These are phyloP conservation scores for Colletotrichum higginsianum DNA, from an alignment of 2,329 filamentous ascomycete genomes.

Conservation along the genomic window DNA sequence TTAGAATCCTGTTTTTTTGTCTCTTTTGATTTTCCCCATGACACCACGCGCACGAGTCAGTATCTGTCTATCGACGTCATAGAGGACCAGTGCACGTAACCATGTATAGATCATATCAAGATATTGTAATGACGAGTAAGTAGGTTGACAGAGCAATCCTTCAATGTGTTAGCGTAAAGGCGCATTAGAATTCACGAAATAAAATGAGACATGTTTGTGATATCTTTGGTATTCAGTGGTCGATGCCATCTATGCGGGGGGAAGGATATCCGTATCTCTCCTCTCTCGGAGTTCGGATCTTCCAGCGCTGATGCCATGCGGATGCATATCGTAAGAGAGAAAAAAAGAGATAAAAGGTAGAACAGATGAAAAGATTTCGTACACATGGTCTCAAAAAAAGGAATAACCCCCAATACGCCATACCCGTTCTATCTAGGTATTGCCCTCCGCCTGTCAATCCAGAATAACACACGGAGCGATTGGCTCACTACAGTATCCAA, in stretches of 20 bases:
- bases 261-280: constrained; percentile 4
- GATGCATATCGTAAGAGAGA: neutral
- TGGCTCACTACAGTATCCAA: constrained; percentile 8
- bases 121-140: too few relatives aligned
- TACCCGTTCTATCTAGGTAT: constrained; percentile 40
- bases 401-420: constrained; percentile 31
- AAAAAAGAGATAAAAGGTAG: neutral
- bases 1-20: neutral
- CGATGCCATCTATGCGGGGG: constrained; percentile 29
- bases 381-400: constrained; percentile 34
- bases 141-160: too few relatives aligned
- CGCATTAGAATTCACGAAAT: too few relatives aligned
- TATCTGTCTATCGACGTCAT: neutral
- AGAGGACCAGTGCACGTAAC: neutral
- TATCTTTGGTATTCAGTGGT: constrained; percentile 30
- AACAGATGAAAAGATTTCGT: constrained; percentile 31
- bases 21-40: neutral
- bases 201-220: neutral
- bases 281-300: neutral
- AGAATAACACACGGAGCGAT: constrained; percentile 18
- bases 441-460: neutral
- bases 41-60: neutral
- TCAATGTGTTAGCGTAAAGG: too few relatives aligned
- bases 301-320: constrained; percentile 29
- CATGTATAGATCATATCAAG: too few relatives aligned